Evolutionary conservation across 1,284 basidiomycete genomes (phyloP).

Genomic region (Gomphus bonarii): DNA sequence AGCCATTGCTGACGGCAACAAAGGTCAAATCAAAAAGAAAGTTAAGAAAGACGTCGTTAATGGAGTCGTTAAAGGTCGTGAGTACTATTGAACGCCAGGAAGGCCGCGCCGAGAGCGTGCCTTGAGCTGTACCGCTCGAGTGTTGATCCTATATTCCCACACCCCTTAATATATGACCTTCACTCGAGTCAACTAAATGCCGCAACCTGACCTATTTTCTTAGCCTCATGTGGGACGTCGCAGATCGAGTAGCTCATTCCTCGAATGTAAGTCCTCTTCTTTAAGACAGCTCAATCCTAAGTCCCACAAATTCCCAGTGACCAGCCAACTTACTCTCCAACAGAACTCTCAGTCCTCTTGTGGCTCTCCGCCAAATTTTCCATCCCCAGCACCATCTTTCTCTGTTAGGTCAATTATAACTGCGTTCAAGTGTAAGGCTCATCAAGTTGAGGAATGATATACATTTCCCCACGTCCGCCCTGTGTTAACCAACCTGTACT

Average conservation of each 20-base stretch:
- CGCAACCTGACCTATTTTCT: not conserved
- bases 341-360: not conserved
- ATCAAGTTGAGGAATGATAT: not conserved
- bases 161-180: too few relatives aligned
- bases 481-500: too few relatives aligned
- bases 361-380: not conserved
- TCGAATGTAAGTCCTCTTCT: not conserved
- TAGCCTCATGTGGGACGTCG: not conserved
- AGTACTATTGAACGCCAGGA: not conserved
- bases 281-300: not conserved
- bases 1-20: not conserved
- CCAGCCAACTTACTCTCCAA: not conserved
- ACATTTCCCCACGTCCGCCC: not conserved
- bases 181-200: too few relatives aligned
- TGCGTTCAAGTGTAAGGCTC: not conserved
- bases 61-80: constrained; percentile 8
- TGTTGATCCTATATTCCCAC: too few relatives aligned
- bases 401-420: not conserved
- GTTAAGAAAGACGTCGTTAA: not conserved
- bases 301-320: not conserved
- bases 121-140: not conserved
- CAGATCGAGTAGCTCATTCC: not conserved
- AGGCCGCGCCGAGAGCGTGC: too few relatives aligned
- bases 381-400: not conserved
- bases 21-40: not conserved